Base-by-base conservation (phyloP, 306 rosid species). In the Fragaria ananassa region DNA sequence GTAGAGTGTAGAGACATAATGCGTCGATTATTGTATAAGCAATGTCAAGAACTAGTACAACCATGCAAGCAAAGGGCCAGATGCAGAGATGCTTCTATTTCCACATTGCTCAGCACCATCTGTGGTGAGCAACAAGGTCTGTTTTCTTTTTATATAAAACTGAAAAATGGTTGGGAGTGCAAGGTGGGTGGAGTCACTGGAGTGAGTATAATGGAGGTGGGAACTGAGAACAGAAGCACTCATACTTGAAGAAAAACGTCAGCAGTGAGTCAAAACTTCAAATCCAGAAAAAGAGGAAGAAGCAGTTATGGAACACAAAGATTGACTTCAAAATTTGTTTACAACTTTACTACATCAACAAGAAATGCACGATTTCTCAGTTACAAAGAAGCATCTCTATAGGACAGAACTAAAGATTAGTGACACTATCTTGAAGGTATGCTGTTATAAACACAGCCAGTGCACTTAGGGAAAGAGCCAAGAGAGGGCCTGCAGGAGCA, bases 391-490 rank as follows among this genome's bases (percentile, higher is more conserved):
- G 60, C 10, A 51, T 71, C 60, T 71, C 49, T 63, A 17, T 19
- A 51, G 49, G 34, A 53, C 31, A 37, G 31, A 64, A 34, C 75
- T 53, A 74, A 27, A 34, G 35, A 8, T 10, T 25, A 27, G 68
- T 35, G 57, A 35, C 39, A 54, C 42, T 74, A 35, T 74, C 83
- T 10, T 56, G 78, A 4, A 79, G 56, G 46, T 74, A 79, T 31
- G 79, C 75, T 34, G 73, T 27, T 51, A 74, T 10, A 56, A 79
- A 79, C 68, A 74, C 60, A 56, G 79, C 69, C 63, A 74, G 35
- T 5, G 83, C 79, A 72, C 74, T 29, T 10, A 74, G 10, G 60
- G 83, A 79, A 34, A 79, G 79, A 35, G 53, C 79, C 15, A 79
- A 34, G 42, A 80, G 74, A 34, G 79, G 75, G 74, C 75, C 64